Evolutionary conservation across 805 yeast genomes (phyloP), one percentile per base, ranked within the genome.

Genomic region (Hanseniaspora pseudoguilliermondii): DNA sequence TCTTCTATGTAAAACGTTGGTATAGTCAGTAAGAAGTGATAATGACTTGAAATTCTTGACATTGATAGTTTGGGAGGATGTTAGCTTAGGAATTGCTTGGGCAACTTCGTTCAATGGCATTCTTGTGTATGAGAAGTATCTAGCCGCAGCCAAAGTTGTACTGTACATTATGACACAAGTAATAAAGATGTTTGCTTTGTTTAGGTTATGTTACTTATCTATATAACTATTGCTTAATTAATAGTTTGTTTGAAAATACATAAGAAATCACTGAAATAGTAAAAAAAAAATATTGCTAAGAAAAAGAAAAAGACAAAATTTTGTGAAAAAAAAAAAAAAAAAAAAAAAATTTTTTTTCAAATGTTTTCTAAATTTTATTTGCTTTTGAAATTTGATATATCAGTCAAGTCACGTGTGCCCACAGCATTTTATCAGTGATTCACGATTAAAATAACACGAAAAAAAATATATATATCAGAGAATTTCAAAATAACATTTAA

Each of bases 1-100:
- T 68, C 97, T 79, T 52, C 74, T 71, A 64, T 87, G 83, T 36
- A 53, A 9, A 25, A 46, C 38, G 23, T 46, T 29, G 10, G 34
- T 5, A 16, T 36, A 20, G 29, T 53, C 50, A 1, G 39, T 25
- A 49, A 53, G 40, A 18, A 53, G 47, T 4, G 56, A 18, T 20
- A 53, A 27, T 25, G 40, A 38, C 18, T 53, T 53, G 36, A 46
- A 53, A 16, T 53, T 53, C 20, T 53, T 53, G 29, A 48, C 47
- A 5, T n/a, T 23, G 5, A 53, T 34, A 16, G 56, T 46, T 23
- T 47, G 35, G 25, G 55, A 7, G 8, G 54, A 41, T 32, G 43
- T 47, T 15, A 57, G 38, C 16, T 32, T 44, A 11, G 54, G 54
- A 32, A 39, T 40, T n/a, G 34, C 15, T 41, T 23, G 44, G 25